These are phyloP conservation scores for Lavandula angustifolia DNA, from an alignment of 257 asterid species.

Conservation along the genomic window DNA sequence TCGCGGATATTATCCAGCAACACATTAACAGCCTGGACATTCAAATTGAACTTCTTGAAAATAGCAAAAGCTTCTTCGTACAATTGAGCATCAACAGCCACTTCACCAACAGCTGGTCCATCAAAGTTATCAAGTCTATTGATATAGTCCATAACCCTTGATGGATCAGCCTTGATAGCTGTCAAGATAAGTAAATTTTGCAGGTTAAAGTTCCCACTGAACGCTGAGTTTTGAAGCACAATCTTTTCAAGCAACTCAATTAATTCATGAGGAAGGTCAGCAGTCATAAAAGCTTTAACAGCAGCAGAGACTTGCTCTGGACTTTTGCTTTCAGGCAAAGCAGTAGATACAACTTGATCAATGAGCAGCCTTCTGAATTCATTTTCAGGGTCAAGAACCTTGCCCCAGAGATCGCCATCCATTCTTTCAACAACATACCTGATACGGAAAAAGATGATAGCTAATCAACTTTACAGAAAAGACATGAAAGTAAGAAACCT, in stretches of 20 bases:
- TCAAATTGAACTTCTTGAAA: constrained; percentile 96
- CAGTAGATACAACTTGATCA: constrained; percentile 99
- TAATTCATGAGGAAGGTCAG: constrained; percentile 98
- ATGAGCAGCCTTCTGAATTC: constrained; percentile 96
- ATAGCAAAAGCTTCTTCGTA: constrained; percentile 97
- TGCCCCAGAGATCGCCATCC: constrained; percentile 94
- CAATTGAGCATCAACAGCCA: constrained; percentile 92
- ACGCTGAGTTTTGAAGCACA: constrained; percentile 96
- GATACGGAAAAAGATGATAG: constrained; percentile 22
- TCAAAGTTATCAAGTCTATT: constrained; percentile 98
- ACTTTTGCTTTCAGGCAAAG: constrained; percentile 99
- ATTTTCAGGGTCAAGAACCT: constrained; percentile 91
- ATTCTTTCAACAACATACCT: constrained; percentile 97
- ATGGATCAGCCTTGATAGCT: constrained; percentile 96
- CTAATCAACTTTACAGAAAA: constrained; percentile 18
- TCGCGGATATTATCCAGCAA: constrained; percentile 87
- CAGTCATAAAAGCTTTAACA: constrained; percentile 99
- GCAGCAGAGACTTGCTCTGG: constrained; percentile 99
- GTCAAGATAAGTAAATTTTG: constrained; percentile 92
- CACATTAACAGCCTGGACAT: constrained; percentile 97
- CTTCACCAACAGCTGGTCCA: constrained; percentile 99
- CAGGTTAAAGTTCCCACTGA: constrained; percentile 95
- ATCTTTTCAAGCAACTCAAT: constrained; percentile 98
- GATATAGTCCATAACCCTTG: constrained; percentile 97
- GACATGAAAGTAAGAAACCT: constrained; percentile 15